Evolutionary conservation across 1,139 yeast species (phyloP).

Genomic region (Magnusiomyces suaveolens): DNA sequence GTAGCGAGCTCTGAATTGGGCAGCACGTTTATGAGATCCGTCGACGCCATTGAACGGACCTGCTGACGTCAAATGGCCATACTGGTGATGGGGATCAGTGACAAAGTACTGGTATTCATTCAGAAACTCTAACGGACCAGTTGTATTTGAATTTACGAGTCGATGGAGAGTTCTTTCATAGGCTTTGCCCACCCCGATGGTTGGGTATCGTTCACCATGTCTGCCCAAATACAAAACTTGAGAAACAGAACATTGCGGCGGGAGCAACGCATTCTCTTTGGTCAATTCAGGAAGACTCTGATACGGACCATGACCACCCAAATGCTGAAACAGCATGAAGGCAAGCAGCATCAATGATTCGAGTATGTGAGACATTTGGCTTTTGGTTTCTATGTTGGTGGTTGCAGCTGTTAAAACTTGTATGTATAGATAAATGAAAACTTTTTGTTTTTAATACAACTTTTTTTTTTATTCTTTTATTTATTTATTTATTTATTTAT

Average conservation of each 20-base stretch:
- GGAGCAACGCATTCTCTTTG: not conserved
- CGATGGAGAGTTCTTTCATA: slow-evolving; percentile 10
- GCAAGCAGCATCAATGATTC: not conserved
- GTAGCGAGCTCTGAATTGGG: slow-evolving; percentile 11
- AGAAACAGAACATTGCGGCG: slow-evolving; percentile 13
- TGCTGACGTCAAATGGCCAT: slow-evolving; percentile 16
- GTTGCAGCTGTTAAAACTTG: too few relatives aligned
- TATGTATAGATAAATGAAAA: too few relatives aligned
- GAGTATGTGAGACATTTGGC: too few relatives aligned
- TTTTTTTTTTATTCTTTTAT: not conserved
- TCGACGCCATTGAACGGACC: slow-evolving; percentile 17
- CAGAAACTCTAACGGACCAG: slow-evolving; percentile 17
- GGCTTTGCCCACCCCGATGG: not conserved
- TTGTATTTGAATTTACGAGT: slow-evolving; percentile 8
- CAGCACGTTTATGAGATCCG: slow-evolving; percentile 13
- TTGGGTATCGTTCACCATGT: slow-evolving; percentile 20
- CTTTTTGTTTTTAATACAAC: too few relatives aligned
- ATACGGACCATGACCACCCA: slow-evolving; percentile 16
- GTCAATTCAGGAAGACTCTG: slow-evolving; percentile 35
- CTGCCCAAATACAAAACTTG: slow-evolving; percentile 19
- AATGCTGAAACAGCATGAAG: slow-evolving; percentile 12
- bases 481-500: too few relatives aligned
- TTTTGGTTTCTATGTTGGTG: too few relatives aligned
- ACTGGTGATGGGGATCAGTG: not conserved
- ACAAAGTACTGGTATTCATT: slow-evolving; percentile 13